These are phyloP conservation scores for Mycena epipterygia DNA, from an alignment of 768 basidiomycete genomes.

Conservation along the genomic window DNA sequence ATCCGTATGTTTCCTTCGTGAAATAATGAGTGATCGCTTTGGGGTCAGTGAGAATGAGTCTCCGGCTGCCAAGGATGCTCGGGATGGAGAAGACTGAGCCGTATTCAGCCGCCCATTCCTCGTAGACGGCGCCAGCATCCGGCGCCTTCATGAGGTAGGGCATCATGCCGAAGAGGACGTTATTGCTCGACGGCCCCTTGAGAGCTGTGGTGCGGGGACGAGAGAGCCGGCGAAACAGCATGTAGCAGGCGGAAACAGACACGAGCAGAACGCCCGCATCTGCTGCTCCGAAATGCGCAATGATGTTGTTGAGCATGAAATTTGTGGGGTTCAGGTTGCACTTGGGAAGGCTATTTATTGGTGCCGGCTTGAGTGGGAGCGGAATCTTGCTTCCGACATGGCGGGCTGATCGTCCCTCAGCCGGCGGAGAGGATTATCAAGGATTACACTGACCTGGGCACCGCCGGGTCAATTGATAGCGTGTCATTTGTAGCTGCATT, in stretches of 20 bases:
- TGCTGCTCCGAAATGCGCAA: background rate
- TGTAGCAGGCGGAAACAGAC: background rate
- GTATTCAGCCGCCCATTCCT: constrained; percentile 62
- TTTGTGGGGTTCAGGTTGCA: too few species aligned
- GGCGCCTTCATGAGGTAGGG: constrained; percentile 44
- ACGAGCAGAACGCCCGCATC: background rate
- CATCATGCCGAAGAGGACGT: constrained; percentile 57
- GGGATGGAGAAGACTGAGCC: constrained; percentile 63
- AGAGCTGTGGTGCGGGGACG: constrained; percentile 47
- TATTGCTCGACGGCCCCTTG: constrained; percentile 57
- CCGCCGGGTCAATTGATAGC: too few species aligned
- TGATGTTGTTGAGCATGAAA: too few species aligned
- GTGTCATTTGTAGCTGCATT: too few species aligned
- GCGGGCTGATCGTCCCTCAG: too few species aligned
- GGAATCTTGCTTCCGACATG: too few species aligned
- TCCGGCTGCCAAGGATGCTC: constrained; percentile 47
- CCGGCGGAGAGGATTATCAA: too few species aligned
- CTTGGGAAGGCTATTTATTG: too few species aligned
- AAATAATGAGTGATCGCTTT: constrained; percentile 65
- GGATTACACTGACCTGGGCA: too few species aligned
- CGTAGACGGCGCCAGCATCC: constrained; percentile 51
- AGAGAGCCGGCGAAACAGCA: background rate
- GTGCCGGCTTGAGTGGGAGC: too few species aligned
- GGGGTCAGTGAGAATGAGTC: constrained; percentile 58
- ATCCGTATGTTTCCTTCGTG: constrained; percentile 62